Evolutionary conservation across 1,139 yeast genomes (phyloP).

Genomic region (Pichia sp.): DNA sequence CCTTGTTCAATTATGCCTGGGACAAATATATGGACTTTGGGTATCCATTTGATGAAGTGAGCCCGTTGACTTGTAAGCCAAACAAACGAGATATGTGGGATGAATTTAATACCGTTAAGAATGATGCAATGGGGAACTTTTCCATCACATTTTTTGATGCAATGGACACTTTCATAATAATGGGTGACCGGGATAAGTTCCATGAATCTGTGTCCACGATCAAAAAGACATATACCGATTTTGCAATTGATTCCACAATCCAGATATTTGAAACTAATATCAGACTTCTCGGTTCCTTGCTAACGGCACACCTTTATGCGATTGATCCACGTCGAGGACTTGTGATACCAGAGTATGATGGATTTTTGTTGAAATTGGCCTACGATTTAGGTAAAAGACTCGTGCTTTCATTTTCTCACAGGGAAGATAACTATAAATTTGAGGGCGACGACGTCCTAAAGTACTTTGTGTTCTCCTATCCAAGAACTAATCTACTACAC

Average conservation of each 20-base stretch:
- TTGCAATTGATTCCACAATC: slow-evolving; percentile 62
- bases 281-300: slow-evolving; percentile 70
- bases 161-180: slow-evolving; percentile 69
- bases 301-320: slow-evolving; percentile 73
- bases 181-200: slow-evolving; percentile 60
- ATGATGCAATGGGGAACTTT: slow-evolving; percentile 83
- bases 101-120: slow-evolving; percentile 52
- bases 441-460: not conserved
- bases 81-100: slow-evolving; percentile 59
- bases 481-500: slow-evolving; percentile 58
- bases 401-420: slow-evolving; percentile 51
- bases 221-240: slow-evolving; percentile 38
- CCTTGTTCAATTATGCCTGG: slow-evolving; percentile 74
- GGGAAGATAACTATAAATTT: slow-evolving; percentile 42
- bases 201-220: slow-evolving; percentile 46
- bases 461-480: slow-evolving; percentile 48
- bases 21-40: slow-evolving; percentile 63
- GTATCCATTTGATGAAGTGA: slow-evolving; percentile 79
- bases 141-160: slow-evolving; percentile 76
- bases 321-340: slow-evolving; percentile 51
- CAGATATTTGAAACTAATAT: slow-evolving; percentile 88
- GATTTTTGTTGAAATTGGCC: slow-evolving; percentile 64
- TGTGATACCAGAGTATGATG: slow-evolving; percentile 51
- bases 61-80: slow-evolving; percentile 68
- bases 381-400: slow-evolving; percentile 65